Conservation (phyloP, 306 rosid genomes). For the Morella rubra region DNA sequence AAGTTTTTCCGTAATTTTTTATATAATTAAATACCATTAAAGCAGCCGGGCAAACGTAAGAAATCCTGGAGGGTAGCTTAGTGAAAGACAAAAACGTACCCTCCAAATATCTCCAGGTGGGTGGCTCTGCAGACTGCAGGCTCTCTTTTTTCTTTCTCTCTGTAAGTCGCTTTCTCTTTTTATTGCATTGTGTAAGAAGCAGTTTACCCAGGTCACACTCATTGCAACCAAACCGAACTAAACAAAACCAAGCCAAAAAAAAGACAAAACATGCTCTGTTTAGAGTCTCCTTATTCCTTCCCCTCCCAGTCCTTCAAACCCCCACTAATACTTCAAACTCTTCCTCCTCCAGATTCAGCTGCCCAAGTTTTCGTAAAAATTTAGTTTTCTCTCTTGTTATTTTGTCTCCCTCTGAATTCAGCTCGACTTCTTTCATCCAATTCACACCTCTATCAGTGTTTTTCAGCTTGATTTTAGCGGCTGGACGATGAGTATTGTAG, state of each 20-base stretch:
- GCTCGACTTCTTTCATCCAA: not conserved
- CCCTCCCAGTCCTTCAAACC: slow-evolving; percentile 44
- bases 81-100: slow-evolving; percentile 17
- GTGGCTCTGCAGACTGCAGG: slow-evolving; percentile 27
- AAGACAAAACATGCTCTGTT: slow-evolving; percentile 45
- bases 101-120: slow-evolving; percentile 22
- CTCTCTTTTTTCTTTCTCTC: slow-evolving; percentile 15
- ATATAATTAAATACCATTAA: too few species aligned
- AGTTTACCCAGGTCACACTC: slow-evolving; percentile 22
- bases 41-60: too few species aligned
- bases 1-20: too few species aligned
- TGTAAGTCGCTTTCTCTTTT: slow-evolving; percentile 43
- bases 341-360: slow-evolving; percentile 8
- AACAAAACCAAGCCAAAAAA: not conserved
- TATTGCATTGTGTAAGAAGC: slow-evolving; percentile 24
- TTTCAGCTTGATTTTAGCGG: not conserved
- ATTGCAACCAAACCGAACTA: not conserved
- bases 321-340: slow-evolving; percentile 25
- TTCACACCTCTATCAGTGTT: not conserved
- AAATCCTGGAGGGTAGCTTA: slow-evolving; percentile 15
- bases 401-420: not conserved
- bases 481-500: slow-evolving; percentile 42
- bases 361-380: not conserved
- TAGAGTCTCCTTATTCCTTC: slow-evolving; percentile 38
- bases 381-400: not conserved